phyloP scores from a whole-genome alignment of 2,329 filamentous ascomycete species.

The Tolypocladium cylindrosporum region DNA sequence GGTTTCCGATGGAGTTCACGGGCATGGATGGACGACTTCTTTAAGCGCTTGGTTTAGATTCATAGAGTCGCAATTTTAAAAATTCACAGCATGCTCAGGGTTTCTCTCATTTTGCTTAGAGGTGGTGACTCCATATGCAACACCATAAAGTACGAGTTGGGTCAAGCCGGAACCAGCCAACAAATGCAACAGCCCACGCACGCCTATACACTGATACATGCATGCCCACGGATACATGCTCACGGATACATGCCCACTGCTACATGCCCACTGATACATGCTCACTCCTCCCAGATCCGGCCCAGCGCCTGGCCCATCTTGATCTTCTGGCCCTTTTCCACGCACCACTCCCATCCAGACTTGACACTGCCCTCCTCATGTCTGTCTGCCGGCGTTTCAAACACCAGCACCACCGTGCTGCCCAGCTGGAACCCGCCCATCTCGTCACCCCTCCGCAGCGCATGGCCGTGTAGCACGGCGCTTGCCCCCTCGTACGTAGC shows the following conservation, averaged over 20 bases:
- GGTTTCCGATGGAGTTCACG: background rate
- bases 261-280: no score
- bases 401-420: constrained; percentile 89
- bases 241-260: background rate
- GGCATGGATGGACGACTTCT: background rate
- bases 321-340: constrained; percentile 78
- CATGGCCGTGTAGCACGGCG: constrained; percentile 68
- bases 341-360: constrained; percentile 74
- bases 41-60: constrained; percentile 7
- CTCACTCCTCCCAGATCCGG: constrained; percentile 48
- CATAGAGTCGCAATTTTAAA: background rate
- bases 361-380: constrained; percentile 40
- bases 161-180: background rate
- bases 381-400: constrained; percentile 72
- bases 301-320: constrained; percentile 85
- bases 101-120: background rate
- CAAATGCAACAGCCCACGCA: background rate
- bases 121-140: background rate
- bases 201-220: background rate
- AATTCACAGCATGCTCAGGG: background rate
- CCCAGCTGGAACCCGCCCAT: constrained; percentile 98
- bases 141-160: background rate
- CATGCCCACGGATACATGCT: background rate
- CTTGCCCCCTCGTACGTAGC: constrained; percentile 79
- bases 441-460: constrained; percentile 79